Base-by-base conservation (phyloP, 2,329 filamentous ascomycete species). In the Phyllosticta paracitricarpa region DNA sequence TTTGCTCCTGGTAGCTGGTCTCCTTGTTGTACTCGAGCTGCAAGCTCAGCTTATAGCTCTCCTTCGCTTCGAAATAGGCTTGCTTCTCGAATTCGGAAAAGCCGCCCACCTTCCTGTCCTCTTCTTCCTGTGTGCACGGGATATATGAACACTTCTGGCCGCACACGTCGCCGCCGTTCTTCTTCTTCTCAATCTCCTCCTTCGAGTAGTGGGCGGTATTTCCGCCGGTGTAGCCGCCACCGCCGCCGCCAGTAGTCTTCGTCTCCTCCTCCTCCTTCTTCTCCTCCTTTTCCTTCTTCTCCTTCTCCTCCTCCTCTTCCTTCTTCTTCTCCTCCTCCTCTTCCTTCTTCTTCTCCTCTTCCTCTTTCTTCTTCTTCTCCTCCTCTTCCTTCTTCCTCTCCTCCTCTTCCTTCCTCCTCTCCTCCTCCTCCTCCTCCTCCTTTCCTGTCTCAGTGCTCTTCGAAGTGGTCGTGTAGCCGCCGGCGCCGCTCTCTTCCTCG, bases 221-320 rank as follows among this genome's bases (percentile, higher is more conserved):
- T 4, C 26, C 26, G 26, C 26, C 26, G 26, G 19, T 53, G n/a
- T 7, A 8, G 2, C 52, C 26, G 22, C 52, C n/a, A n/a, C 59
- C 59, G 10, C 19, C 19, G 22, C 25, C 33, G 24, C n/a, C 33
- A 30, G 22, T 25, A 52, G 6, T 3, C n/a, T 56, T 54, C 52
- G 35, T 57, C 48, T 69, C 69, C 51, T 70, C 66, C 58, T 66
- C 66, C 8, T 72, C 62, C 57, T 70, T 68, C 5, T 68, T 68
- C 52, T 73, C 70, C 48, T 35, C 8, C 33, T 35, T 3, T 4
- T 35, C 9, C 9, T 10, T 2, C 3, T 35, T 3, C 9, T 35
- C 2, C 7, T 28, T 8, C 7, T 28, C 2, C 26, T 28, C 26
- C 7, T 28, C 26, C 26, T 28, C 7, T 2, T 28, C 7, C 26